Percentiles rank a stretch among this genome's conserved stretches.
Conservation (phyloP, 495 filamentous ascomycete genomes). For the Penicillium verhagenii region DNA sequence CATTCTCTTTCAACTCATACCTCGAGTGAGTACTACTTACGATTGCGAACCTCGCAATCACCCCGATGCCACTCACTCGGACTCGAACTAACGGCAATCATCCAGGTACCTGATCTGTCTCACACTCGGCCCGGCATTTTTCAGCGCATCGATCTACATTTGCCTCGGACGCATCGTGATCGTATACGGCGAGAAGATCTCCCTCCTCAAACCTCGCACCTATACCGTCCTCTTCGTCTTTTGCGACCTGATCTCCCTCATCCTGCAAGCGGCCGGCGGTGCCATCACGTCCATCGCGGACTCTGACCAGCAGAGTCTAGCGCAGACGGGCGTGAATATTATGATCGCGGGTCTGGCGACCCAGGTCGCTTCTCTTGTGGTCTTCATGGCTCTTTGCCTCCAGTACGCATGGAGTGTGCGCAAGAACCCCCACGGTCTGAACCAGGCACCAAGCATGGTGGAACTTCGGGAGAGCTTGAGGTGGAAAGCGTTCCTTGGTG, state of each 20-base stretch:
- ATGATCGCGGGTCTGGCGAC: conserved; percentile 56
- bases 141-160: conserved; percentile 56
- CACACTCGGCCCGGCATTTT: conserved; percentile 56
- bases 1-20: conserved; percentile 36
- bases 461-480: conserved; percentile 6
- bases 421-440: conserved; percentile 1
- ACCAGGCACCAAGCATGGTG: conserved; percentile 7
- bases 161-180: conserved; percentile 54
- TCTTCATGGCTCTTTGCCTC: conserved; percentile 51
- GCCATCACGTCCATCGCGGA: conserved; percentile 48
- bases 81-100: neutral
- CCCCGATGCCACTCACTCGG: conserved; percentile 4
- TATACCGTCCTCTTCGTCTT: conserved; percentile 54
- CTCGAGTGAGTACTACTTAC: conserved; percentile 32
- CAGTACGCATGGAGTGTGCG: conserved; percentile 51
- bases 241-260: conserved; percentile 51
- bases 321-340: conserved; percentile 44
- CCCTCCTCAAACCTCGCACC: conserved; percentile 47
- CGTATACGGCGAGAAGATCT: conserved; percentile 45
- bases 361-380: conserved; percentile 51
- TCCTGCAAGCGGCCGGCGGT: conserved; percentile 57
- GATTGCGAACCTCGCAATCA: conserved; percentile 1
- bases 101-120: conserved; percentile 48
- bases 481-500: conserved; percentile 16
- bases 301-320: conserved; percentile 14